phyloP scores from a whole-genome alignment of 768 basidiomycete species.

The Rhizopogon vulgaris region DNA sequence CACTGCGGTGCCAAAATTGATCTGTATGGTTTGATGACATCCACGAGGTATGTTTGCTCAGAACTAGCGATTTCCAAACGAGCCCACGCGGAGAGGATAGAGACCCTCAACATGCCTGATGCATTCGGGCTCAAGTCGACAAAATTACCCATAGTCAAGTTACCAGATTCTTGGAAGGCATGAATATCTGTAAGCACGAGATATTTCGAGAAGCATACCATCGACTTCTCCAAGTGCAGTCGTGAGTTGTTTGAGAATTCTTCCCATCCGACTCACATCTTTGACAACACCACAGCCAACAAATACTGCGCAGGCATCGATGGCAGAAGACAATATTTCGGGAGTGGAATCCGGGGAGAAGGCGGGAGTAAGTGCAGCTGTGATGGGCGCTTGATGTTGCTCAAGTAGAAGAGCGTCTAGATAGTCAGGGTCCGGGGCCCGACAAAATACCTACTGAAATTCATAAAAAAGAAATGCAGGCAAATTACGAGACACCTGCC shows the following conservation, averaged over 20 bases:
- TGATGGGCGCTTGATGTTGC: slow-evolving; percentile 97
- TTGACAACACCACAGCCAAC: slow-evolving; percentile 94
- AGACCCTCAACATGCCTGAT: slow-evolving; percentile 89
- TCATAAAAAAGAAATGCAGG: slow-evolving; percentile 2
- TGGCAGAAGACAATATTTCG: slow-evolving; percentile 88
- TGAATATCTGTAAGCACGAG: slow-evolving; percentile 4
- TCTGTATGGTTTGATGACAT: slow-evolving; percentile 79
- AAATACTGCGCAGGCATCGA: slow-evolving; percentile 91
- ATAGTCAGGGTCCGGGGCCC: slow-evolving; percentile 87
- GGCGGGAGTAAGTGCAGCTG: slow-evolving; percentile 93
- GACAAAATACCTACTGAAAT: slow-evolving; percentile 69
- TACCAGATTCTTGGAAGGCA: slow-evolving; percentile 59
- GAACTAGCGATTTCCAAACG: slow-evolving; percentile 77
- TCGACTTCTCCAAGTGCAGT: slow-evolving; percentile 86
- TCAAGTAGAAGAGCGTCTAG: slow-evolving; percentile 86
- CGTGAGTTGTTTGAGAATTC: slow-evolving; percentile 85
- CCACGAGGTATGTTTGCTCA: slow-evolving; percentile 67
- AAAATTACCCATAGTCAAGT: slow-evolving; percentile 80
- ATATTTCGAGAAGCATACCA: slow-evolving; percentile 39
- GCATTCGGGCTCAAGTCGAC: slow-evolving; percentile 90
- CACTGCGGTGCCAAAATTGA: slow-evolving; percentile 73
- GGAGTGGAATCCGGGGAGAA: slow-evolving; percentile 95
- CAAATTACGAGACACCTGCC: slow-evolving; percentile 34
- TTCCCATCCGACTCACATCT: slow-evolving; percentile 86
- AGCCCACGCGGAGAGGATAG: slow-evolving; percentile 93